These are phyloP conservation scores for Geranomyces variabilis DNA, from an alignment of 192 early-diverging fungal genomes.

Conservation along the genomic window DNA sequence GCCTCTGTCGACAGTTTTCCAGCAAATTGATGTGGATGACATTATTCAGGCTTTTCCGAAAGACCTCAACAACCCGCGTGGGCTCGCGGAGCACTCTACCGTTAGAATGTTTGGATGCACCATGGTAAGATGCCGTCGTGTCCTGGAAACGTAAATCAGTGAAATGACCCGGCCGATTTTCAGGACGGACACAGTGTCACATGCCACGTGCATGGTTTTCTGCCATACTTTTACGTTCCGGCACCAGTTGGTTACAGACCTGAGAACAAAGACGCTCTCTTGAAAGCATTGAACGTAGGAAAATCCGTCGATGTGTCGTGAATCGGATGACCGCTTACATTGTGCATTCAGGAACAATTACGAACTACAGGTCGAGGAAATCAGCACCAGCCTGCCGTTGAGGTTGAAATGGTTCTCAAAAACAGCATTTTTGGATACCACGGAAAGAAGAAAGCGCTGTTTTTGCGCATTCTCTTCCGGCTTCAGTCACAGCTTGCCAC, in stretches of 20 bases:
- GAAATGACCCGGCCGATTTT: background rate
- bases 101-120: slow-evolving; percentile 88
- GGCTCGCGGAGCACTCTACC: slow-evolving; percentile 52
- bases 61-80: slow-evolving; percentile 16
- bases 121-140: slow-evolving; percentile 61
- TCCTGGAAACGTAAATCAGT: background rate
- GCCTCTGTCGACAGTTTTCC: slow-evolving; percentile 71
- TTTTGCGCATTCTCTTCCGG: slow-evolving; percentile 67
- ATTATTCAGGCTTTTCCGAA: slow-evolving; percentile 50
- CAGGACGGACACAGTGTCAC: slow-evolving; percentile 84
- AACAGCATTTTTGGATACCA: slow-evolving; percentile 88
- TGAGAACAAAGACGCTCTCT: slow-evolving; percentile 58
- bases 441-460: slow-evolving; percentile 77
- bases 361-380: background rate
- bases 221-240: slow-evolving; percentile 93
- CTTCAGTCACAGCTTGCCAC: slow-evolving; percentile 37
- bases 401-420: slow-evolving; percentile 74
- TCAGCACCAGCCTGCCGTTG: slow-evolving; percentile 45
- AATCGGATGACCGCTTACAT: background rate
- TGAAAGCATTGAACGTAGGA: slow-evolving; percentile 58
- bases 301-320: background rate
- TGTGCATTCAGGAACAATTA: background rate
- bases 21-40: slow-evolving; percentile 96
- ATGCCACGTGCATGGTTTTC: slow-evolving; percentile 88
- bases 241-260: slow-evolving; percentile 79